phyloP scores from a whole-genome alignment of 192 early-diverging fungal species.

The Geosiphon pyriformis region DNA sequence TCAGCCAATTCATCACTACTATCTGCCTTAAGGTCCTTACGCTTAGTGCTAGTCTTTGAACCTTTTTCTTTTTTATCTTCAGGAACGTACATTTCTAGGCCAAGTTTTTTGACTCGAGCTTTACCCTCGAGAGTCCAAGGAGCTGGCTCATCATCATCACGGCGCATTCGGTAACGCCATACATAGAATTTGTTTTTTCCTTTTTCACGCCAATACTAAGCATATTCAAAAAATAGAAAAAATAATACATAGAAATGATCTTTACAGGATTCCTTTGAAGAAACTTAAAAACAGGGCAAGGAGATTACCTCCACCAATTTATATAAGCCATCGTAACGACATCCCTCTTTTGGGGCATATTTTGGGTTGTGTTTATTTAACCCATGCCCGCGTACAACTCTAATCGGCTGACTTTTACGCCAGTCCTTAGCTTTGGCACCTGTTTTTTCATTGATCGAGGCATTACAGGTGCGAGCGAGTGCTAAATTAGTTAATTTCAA shows the following conservation, averaged over 20 bases:
- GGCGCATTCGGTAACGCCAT: slow-evolving; percentile 60
- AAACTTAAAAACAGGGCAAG: no score
- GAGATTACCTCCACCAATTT: slow-evolving; percentile 44
- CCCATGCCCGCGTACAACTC: slow-evolving; percentile 52
- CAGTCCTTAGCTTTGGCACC: slow-evolving; percentile 48
- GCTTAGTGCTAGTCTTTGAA: neutral
- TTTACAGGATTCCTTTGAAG: neutral
- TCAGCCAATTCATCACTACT: neutral
- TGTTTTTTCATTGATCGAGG: slow-evolving; percentile 31
- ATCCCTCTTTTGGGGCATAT: slow-evolving; percentile 48
- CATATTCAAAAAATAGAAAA: neutral
- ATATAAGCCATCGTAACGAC: slow-evolving; percentile 65
- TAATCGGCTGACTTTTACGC: slow-evolving; percentile 47
- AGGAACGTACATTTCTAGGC: slow-evolving; percentile 37
- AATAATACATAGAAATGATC: neutral
- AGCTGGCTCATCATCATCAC: slow-evolving; percentile 57
- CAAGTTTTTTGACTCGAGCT: slow-evolving; percentile 34
- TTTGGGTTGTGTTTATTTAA: slow-evolving; percentile 40
- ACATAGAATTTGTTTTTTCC: slow-evolving; percentile 41
- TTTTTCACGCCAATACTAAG: slow-evolving; percentile 52
- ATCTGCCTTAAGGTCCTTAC: neutral
- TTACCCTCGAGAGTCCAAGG: slow-evolving; percentile 60
- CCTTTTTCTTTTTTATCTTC: slow-evolving; percentile 4
- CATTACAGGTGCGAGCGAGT: slow-evolving; percentile 53
- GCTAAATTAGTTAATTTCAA: slow-evolving; percentile 53